Evolutionary conservation across 2,329 filamentous ascomycete species (phyloP).

Genomic region (Clarireedia monteithiana): DNA sequence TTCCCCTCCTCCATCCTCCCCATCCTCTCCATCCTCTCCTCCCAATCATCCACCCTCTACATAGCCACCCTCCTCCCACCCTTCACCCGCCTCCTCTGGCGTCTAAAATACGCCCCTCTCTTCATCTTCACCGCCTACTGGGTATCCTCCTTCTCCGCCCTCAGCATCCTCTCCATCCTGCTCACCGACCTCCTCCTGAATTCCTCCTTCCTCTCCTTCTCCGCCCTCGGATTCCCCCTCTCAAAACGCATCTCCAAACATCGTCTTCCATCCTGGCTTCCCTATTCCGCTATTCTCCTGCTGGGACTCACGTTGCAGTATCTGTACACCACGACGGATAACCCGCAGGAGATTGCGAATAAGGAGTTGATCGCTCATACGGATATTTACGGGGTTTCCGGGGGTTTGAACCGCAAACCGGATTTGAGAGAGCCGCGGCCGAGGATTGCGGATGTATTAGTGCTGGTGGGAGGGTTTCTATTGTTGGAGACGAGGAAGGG

Average conservation of each 20-base stretch:
- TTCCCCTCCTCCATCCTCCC: slow-evolving; percentile 40
- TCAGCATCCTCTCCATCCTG: slow-evolving; percentile 34
- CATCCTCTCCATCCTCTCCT: slow-evolving; percentile 37
- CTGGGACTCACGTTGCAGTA: slow-evolving; percentile 35
- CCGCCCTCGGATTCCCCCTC: not conserved
- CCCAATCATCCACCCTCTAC: slow-evolving; percentile 40
- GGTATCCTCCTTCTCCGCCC: slow-evolving; percentile 41
- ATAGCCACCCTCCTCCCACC: slow-evolving; percentile 40
- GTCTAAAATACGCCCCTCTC: slow-evolving; percentile 9
- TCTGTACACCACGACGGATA: slow-evolving; percentile 33
- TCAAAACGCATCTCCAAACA: no score
- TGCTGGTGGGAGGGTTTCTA: slow-evolving; percentile 35
- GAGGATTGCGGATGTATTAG: slow-evolving; percentile 36
- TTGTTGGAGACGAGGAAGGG: slow-evolving; percentile 33
- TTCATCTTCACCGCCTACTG: slow-evolving; percentile 39
- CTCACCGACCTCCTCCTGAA: slow-evolving; percentile 36
- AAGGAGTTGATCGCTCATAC: slow-evolving; percentile 35
- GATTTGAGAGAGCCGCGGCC: slow-evolving; percentile 31
- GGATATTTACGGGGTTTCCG: slow-evolving; percentile 31
- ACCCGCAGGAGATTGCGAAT: slow-evolving; percentile 28
- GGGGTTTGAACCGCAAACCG: slow-evolving; percentile 30
- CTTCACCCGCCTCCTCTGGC: slow-evolving; percentile 16
- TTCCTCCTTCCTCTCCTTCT: slow-evolving; percentile 26
- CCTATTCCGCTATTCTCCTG: slow-evolving; percentile 18
- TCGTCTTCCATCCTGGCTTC: no score